Conservation (phyloP, 163 green algal species). For the Chlorella variabilis region DNA sequence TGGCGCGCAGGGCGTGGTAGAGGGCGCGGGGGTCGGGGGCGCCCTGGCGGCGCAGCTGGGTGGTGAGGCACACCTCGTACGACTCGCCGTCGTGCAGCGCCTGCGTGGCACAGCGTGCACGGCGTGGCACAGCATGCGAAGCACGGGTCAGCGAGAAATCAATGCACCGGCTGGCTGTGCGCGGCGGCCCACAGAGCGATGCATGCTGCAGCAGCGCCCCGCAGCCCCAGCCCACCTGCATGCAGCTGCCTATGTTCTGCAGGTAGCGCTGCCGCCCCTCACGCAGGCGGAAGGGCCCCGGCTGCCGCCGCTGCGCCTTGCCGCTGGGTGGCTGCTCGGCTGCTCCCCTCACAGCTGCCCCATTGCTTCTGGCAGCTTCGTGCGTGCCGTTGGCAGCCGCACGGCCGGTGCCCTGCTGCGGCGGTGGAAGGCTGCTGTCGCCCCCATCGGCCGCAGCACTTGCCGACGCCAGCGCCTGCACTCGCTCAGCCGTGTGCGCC, state of each 20-base stretch:
- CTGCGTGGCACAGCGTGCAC: constrained; percentile 51
- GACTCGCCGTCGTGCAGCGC: constrained; percentile 87
- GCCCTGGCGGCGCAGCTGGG: constrained; percentile 44
- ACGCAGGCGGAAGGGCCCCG: constrained; percentile 57
- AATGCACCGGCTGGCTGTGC: no score
- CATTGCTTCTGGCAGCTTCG: constrained; percentile 18
- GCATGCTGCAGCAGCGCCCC: neutral
- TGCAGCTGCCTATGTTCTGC: constrained; percentile 24
- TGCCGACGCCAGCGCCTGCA: constrained; percentile 5
- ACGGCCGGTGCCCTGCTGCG: neutral
- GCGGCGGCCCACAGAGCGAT: no score
- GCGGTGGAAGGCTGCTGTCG: no score
- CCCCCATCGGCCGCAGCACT: no score
- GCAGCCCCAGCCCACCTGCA: neutral
- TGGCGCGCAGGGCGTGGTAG: constrained; percentile 80
- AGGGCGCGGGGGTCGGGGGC: constrained; percentile 59
- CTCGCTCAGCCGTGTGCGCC: neutral
- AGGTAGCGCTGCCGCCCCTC: constrained; percentile 62
- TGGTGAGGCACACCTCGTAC: constrained; percentile 98
- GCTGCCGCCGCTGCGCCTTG: neutral
- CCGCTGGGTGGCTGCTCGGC: neutral
- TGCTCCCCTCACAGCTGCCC: neutral
- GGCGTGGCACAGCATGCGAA: neutral
- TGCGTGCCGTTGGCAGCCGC: neutral
- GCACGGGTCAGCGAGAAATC: no score